Evolutionary conservation across 208 protist species (phyloP).

Genomic region (Herpetomonas samuelpessoai): DNA sequence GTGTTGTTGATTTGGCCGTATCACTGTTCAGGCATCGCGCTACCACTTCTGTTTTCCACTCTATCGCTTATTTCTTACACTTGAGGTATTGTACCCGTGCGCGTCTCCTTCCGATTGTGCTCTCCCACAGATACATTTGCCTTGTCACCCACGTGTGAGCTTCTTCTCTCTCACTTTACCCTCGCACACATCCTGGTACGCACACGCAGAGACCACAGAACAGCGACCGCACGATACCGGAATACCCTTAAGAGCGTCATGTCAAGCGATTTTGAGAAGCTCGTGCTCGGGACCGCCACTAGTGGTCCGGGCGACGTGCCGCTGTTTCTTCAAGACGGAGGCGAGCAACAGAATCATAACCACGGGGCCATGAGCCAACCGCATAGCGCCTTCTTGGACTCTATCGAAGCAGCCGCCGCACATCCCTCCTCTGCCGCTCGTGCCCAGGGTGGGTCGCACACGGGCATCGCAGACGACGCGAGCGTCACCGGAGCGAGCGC

Average conservation of each 20-base stretch:
- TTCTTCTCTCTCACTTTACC: too few relatives aligned
- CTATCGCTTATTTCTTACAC: too few relatives aligned
- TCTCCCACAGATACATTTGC: too few relatives aligned
- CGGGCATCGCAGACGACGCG: background rate
- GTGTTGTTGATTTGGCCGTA: too few relatives aligned
- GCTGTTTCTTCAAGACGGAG: slow-evolving; percentile 4
- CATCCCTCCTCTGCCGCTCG: background rate
- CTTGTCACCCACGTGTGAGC: too few relatives aligned
- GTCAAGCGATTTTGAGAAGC: slow-evolving; percentile 26
- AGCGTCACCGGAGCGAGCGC: background rate
- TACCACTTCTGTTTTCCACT: too few relatives aligned
- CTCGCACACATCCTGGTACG: too few relatives aligned
- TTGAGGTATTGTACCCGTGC: too few relatives aligned
- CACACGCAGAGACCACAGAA: slow-evolving; percentile 2
- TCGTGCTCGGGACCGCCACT: slow-evolving; percentile 34
- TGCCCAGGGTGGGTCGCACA: background rate
- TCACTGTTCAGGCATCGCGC: too few relatives aligned
- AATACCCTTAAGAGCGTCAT: slow-evolving; percentile 3
- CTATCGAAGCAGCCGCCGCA: slow-evolving; percentile 2
- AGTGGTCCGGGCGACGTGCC: background rate
- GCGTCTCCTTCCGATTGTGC: too few relatives aligned
- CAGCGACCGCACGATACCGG: background rate
- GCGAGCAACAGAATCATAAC: background rate
- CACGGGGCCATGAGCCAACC: background rate
- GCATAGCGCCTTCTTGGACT: too few relatives aligned